phyloP scores from a whole-genome alignment of 2,329 filamentous ascomycete genomes.

The Aspergillus sp. region DNA sequence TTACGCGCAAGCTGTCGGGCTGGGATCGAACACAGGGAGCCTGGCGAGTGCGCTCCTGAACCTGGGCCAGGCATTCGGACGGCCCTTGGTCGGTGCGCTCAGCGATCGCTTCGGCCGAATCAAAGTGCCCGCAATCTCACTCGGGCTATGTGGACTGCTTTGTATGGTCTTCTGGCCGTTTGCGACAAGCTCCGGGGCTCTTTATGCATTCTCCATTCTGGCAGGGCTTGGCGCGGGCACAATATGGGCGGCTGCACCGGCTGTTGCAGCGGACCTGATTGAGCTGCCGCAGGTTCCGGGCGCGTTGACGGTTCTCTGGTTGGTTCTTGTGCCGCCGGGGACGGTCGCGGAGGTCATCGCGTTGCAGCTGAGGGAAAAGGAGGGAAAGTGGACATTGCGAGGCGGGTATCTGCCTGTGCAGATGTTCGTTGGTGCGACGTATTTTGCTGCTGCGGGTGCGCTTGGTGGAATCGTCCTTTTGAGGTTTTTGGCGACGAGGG shows the following conservation, averaged over 20 bases:
- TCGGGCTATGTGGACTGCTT: slow-evolving; percentile 1
- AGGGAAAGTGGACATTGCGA: background rate
- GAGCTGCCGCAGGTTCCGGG: slow-evolving; percentile 57
- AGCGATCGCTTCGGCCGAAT: slow-evolving; percentile 62
- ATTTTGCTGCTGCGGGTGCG: slow-evolving; percentile 6
- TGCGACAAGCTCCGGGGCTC: slow-evolving; percentile 5
- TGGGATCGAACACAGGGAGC: slow-evolving; percentile 59
- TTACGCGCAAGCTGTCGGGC: slow-evolving; percentile 61
- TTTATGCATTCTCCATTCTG: background rate
- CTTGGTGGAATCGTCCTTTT: background rate
- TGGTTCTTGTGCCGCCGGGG: slow-evolving; percentile 55
- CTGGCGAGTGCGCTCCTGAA: slow-evolving; percentile 64
- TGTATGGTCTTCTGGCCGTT: slow-evolving; percentile 53
- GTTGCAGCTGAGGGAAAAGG: slow-evolving; percentile 53
- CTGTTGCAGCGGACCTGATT: slow-evolving; percentile 56
- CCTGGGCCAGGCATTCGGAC: slow-evolving; percentile 57
- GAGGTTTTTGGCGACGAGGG: too few relatives aligned
- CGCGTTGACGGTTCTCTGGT: slow-evolving; percentile 58
- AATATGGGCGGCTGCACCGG: background rate
- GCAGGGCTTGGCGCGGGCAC: background rate
- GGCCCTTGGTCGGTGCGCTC: slow-evolving; percentile 63
- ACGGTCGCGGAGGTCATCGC: slow-evolving; percentile 55
- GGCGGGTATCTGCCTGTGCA: slow-evolving; percentile 9
- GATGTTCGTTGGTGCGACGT: slow-evolving; percentile 14
- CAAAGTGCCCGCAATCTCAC: slow-evolving; percentile 54